phyloP scores from a whole-genome alignment of 2,329 filamentous ascomycete species.

The Alternaria alternata region DNA sequence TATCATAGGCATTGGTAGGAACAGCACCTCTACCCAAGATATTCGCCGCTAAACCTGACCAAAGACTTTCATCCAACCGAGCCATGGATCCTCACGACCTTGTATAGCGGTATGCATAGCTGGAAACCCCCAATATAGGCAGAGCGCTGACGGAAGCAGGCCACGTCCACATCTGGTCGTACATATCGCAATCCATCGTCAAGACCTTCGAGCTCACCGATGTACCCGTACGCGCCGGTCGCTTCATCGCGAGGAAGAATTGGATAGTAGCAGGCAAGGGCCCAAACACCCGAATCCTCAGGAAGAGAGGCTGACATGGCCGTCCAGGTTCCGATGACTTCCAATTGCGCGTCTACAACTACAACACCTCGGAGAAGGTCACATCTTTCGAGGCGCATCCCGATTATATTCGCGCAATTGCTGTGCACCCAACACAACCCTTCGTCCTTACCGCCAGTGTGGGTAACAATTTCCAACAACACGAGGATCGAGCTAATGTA shows the following conservation, averaged over 20 bases:
- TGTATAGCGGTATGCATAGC: constrained; percentile 80
- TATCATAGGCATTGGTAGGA: constrained; percentile 46
- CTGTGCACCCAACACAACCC: constrained; percentile 92
- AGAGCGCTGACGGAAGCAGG: constrained; percentile 62
- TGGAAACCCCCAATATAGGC: constrained; percentile 8
- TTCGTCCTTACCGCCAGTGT: constrained; percentile 91
- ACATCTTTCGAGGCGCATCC: constrained; percentile 96
- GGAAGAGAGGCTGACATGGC: constrained; percentile 27
- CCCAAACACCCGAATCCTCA: neutral
- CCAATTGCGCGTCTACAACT: constrained; percentile 85
- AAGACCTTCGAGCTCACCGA: constrained; percentile 99
- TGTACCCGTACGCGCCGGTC: constrained; percentile 94
- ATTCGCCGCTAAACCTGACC: constrained; percentile 48
- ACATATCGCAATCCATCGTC: constrained; percentile 79
- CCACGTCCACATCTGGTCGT: constrained; percentile 99
- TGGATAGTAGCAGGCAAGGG: constrained; percentile 87
- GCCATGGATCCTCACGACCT: constrained; percentile 91
- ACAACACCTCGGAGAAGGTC: constrained; percentile 99
- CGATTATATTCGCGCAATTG: constrained; percentile 97
- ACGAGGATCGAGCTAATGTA: constrained; percentile 29
- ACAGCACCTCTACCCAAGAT: constrained; percentile 9
- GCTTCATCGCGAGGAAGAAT: constrained; percentile 97
- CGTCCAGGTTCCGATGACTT: constrained; percentile 79
- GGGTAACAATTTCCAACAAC: constrained; percentile 19
- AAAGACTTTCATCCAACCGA: constrained; percentile 97